Percentiles rank a stretch among this genome's conserved stretches.
Evolutionary conservation across 768 basidiomycete genomes (phyloP).

Genomic region (Termitomyces sp.): DNA sequence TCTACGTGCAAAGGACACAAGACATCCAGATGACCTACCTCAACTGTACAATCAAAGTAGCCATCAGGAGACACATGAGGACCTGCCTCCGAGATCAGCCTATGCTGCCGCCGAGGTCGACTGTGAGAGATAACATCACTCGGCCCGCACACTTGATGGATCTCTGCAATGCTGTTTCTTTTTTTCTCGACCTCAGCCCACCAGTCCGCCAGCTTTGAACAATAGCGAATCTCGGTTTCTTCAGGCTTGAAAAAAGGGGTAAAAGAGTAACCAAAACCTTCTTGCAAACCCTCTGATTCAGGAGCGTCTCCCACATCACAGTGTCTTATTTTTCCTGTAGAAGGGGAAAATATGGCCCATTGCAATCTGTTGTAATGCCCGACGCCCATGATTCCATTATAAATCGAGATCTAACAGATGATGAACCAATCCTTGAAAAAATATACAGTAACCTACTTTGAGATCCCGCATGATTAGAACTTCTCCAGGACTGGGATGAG

Average conservation of each 20-base stretch:
- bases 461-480: slow-evolving; percentile 45
- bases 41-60: slow-evolving; percentile 60
- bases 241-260: slow-evolving; percentile 41
- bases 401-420: slow-evolving; percentile 25
- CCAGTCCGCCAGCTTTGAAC: slow-evolving; percentile 41
- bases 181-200: slow-evolving; percentile 33
- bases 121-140: slow-evolving; percentile 4
- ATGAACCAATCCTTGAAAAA: not conserved
- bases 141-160: slow-evolving; percentile 16
- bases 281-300: slow-evolving; percentile 20
- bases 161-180: slow-evolving; percentile 4
- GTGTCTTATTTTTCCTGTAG: slow-evolving; percentile 29
- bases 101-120: slow-evolving; percentile 28
- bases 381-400: slow-evolving; percentile 27
- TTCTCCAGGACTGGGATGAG: slow-evolving; percentile 40
- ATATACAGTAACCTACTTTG: slow-evolving; percentile 31
- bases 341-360: slow-evolving; percentile 52
- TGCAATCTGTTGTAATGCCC: slow-evolving; percentile 42
- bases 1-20: not conserved
- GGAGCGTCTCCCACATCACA: slow-evolving; percentile 33
- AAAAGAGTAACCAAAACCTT: slow-evolving; percentile 33
- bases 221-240: slow-evolving; percentile 36
- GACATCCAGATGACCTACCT: slow-evolving; percentile 31
- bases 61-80: slow-evolving; percentile 38
- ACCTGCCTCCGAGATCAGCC: slow-evolving; percentile 44